Base-by-base conservation (phyloP, 768 basidiomycete species). In the Suillus cothurnatus region DNA sequence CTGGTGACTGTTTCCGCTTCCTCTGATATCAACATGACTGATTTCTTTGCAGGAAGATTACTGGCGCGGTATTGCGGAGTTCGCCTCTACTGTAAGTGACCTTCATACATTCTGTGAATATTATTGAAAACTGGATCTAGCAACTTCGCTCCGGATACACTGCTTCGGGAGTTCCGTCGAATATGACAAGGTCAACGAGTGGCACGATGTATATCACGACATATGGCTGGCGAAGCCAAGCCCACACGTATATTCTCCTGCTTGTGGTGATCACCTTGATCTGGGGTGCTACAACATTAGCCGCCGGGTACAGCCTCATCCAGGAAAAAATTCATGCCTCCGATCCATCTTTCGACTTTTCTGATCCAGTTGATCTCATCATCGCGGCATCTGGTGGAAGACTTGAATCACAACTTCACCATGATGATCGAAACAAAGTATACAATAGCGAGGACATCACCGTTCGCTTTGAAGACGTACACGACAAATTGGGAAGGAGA, bases 21-120 rank as follows among this genome's bases (percentile, higher is more conserved):
- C 19, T 36, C 23, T 61, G 17, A 3, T 6, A 19, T 28, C 31
- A 31, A 12, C 31, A 21, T 39, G 17, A 31, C 61, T 49, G 43
- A 61, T 32, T 49, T 6, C 21, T 55, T 55, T 55, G 6, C 53
- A 64, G 63, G 64, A 61, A 23, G 61, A 65, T 17, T 65, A 65
- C 52, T 65, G 64, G 64, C 64, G 64, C 15, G 64, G 64, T 62
- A 32, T 65, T 23, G 6, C 49, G 11, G 64, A 65, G 59, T 65
- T 65, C 26, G 19, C 64, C 52, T 62, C 61, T 15, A 65, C 61
- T 21, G 64, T 65, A 21, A 61, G 59, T 15, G n/a, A 41, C 19
- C 19, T 47, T n/a, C 6, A n/a, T 36, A n/a, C 32, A 6, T n/a
- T 36, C 34, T 1, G 9, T 31, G 21, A 14, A 62, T 28, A 31